Evolutionary conservation across 768 basidiomycete species (phyloP).

Genomic region (Lactifluus piperatus): DNA sequence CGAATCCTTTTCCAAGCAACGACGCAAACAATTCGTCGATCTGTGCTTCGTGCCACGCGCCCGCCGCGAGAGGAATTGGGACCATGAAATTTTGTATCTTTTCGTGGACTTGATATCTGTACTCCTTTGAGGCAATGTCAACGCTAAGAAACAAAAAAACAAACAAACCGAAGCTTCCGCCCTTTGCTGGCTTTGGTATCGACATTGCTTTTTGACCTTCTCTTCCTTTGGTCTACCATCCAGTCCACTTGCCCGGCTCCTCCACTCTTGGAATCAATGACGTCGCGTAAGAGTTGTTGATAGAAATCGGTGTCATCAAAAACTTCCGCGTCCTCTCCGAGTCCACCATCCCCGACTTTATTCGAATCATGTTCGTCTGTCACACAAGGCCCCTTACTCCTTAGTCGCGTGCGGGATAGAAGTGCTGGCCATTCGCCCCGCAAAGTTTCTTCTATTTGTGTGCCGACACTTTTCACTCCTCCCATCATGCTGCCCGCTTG

Average conservation of each 20-base stretch:
- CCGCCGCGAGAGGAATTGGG: conserved; percentile 52
- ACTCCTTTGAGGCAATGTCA: neutral
- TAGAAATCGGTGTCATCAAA: conserved; percentile 95
- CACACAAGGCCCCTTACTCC: conserved; percentile 41
- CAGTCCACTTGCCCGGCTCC: conserved; percentile 45
- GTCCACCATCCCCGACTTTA: conserved; percentile 29
- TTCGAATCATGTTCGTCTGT: conserved; percentile 22
- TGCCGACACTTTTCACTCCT: conserved; percentile 52
- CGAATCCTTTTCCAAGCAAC: conserved; percentile 61
- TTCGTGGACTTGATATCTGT: conserved; percentile 87
- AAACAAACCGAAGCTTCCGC: conserved; percentile 69
- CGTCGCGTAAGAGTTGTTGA: conserved; percentile 81
- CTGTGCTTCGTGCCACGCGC: conserved; percentile 92
- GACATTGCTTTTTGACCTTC: conserved; percentile 61
- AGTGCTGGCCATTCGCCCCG: conserved; percentile 43
- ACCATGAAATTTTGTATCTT: conserved; percentile 98
- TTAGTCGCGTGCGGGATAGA: conserved; percentile 52
- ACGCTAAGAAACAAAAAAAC: neutral
- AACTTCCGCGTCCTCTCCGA: conserved; percentile 36
- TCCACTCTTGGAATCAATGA: conserved; percentile 61
- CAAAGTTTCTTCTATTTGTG: conserved; percentile 72
- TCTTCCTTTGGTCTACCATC: conserved; percentile 56
- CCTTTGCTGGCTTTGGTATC: conserved; percentile 96
- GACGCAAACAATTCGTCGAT: conserved; percentile 90
- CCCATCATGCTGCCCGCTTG: conserved; percentile 32